Evolutionary conservation across 1,139 yeast species (phyloP).

Genomic region (Yamadazyma buinensis): DNA sequence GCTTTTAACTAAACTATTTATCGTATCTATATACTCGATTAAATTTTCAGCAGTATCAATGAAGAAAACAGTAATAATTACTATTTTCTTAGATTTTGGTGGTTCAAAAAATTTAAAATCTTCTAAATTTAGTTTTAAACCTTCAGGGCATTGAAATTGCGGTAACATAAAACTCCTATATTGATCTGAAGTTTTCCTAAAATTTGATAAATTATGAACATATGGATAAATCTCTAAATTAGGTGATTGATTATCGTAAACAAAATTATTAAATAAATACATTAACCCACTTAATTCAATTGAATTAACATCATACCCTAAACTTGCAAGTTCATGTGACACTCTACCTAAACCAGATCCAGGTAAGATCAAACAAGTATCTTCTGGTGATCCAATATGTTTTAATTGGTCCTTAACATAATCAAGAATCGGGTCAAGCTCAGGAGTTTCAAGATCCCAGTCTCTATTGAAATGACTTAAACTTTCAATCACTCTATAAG

Average conservation of each 20-base stretch:
- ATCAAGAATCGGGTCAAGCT: conserved; percentile 48
- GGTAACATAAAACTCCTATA: conserved; percentile 41
- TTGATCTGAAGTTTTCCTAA: conserved; percentile 48
- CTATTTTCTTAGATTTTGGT: conserved; percentile 33
- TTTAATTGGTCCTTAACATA: conserved; percentile 41
- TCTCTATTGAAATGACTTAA: conserved; percentile 73
- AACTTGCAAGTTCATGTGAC: conserved; percentile 55
- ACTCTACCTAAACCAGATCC: conserved; percentile 79
- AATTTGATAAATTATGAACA: conserved; percentile 73
- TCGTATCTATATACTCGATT: conserved; percentile 64
- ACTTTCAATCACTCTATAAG: conserved; percentile 61
- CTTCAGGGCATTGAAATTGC: conserved; percentile 35
- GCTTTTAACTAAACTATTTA: conserved; percentile 39
- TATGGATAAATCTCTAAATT: conserved; percentile 52
- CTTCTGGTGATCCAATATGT: conserved; percentile 17
- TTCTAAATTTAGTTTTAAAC: conserved; percentile 50
- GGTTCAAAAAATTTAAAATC: conserved; percentile 58
- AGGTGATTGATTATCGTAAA: conserved; percentile 26
- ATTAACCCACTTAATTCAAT: conserved; percentile 71
- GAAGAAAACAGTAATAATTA: conserved; percentile 70
- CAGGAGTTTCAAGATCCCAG: conserved; percentile 39
- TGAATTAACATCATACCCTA: conserved; percentile 51
- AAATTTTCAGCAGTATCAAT: conserved; percentile 86
- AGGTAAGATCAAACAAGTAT: conserved; percentile 60
- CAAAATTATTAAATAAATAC: conserved; percentile 60